A percentile compares a stretch with the other conserved stretches of the same genome.
phyloP scores from a whole-genome alignment of 805 yeast genomes.

The Isabelozyma gotoi region DNA sequence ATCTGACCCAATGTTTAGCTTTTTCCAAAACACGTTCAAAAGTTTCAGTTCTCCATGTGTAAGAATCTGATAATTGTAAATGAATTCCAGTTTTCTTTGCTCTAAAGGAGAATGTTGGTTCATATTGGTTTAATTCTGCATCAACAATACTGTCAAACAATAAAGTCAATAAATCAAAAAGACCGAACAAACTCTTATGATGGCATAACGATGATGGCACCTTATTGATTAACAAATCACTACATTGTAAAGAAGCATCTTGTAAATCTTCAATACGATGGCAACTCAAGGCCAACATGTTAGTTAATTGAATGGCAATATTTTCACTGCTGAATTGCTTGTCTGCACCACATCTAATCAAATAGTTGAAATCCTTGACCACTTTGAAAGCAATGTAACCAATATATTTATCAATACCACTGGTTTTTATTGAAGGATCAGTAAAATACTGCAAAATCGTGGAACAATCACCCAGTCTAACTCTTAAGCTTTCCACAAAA shows the following conservation, averaged over 20 bases:
- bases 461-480: conserved; percentile 78
- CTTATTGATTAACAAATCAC: conserved; percentile 61
- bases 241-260: conserved; percentile 74
- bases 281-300: conserved; percentile 68
- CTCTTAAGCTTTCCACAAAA: conserved; percentile 76
- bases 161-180: conserved; percentile 77
- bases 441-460: conserved; percentile 76
- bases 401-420: conserved; percentile 69
- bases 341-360: conserved; percentile 53
- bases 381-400: conserved; percentile 62
- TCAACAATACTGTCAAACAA: conserved; percentile 80
- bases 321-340: conserved; percentile 55
- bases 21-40: conserved; percentile 56
- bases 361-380: conserved; percentile 53
- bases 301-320: conserved; percentile 65
- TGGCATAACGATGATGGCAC: conserved; percentile 82
- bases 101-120: conserved; percentile 71
- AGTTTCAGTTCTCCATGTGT: conserved; percentile 71
- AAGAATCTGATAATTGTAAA: conserved; percentile 69
- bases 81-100: conserved; percentile 44
- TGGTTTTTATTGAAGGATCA: conserved; percentile 68
- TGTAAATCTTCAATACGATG: conserved; percentile 76
- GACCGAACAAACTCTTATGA: conserved; percentile 66
- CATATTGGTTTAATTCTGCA: conserved; percentile 80
- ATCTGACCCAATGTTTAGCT: conserved; percentile 67